Conservation (phyloP, 495 filamentous ascomycete genomes). For the Lophiotrema nucula region DNA sequence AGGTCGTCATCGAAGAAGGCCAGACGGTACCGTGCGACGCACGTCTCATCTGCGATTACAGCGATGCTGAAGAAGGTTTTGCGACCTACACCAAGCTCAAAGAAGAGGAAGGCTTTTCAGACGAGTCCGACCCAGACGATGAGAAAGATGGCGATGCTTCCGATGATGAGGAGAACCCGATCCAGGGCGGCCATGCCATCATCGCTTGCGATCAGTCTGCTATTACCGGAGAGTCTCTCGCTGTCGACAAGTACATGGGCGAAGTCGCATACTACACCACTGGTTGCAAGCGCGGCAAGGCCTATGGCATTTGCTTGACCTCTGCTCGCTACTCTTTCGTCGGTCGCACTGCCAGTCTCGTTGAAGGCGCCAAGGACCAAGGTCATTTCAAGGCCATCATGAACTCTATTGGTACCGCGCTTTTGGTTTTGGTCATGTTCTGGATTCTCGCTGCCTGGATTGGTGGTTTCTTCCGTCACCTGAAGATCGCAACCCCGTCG, state of each 20-base stretch:
- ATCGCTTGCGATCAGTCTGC: constrained; percentile 71
- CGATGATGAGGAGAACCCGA: constrained; percentile 34
- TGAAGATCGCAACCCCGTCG: constrained; percentile 65
- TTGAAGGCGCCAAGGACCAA: constrained; percentile 67
- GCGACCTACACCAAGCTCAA: constrained; percentile 68
- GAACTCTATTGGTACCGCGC: constrained; percentile 69
- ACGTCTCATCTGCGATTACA: constrained; percentile 73
- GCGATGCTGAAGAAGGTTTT: constrained; percentile 63
- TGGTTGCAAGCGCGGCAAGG: constrained; percentile 76
- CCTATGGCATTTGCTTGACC: constrained; percentile 63
- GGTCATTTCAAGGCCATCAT: constrained; percentile 82
- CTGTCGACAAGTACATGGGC: constrained; percentile 75
- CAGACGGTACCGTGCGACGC: constrained; percentile 63
- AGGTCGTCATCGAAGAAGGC: not conserved
- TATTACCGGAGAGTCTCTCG: constrained; percentile 76
- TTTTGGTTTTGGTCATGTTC: constrained; percentile 70
- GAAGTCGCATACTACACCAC: constrained; percentile 73
- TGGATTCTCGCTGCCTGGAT: constrained; percentile 72
- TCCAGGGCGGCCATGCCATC: constrained; percentile 56
- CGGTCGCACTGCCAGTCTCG: constrained; percentile 67
- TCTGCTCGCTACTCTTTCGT: constrained; percentile 69
- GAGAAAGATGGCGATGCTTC: constrained; percentile 50
- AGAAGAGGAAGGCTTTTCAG: constrained; percentile 48
- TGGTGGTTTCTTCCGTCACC: constrained; percentile 71
- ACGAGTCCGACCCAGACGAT: constrained; percentile 62